Conservation (phyloP, 2,329 filamentous ascomycete genomes). For the Dothiorella sarmentorum region DNA sequence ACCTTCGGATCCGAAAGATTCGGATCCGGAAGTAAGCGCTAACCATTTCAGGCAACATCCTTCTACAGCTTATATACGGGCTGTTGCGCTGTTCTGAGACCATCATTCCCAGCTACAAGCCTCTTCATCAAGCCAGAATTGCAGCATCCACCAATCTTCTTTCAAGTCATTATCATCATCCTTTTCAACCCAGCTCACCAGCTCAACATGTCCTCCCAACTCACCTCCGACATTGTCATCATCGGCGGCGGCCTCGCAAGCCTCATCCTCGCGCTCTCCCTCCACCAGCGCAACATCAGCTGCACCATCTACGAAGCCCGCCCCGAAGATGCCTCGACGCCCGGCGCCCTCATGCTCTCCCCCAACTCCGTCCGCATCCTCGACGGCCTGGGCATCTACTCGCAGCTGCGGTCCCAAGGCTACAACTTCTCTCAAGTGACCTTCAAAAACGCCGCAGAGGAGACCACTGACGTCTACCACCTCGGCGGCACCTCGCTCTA, state of each 20-base stretch:
- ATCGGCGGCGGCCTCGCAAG: conserved; percentile 48
- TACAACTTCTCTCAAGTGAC: conserved; percentile 51
- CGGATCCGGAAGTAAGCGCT: not conserved
- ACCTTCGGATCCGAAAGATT: not conserved
- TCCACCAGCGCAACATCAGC: conserved; percentile 51
- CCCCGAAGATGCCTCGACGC: conserved; percentile 19
- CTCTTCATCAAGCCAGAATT: not conserved
- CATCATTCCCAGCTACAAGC: not conserved
- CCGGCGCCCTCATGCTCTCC: conserved; percentile 56
- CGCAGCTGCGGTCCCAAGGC: conserved; percentile 41
- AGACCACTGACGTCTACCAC: conserved; percentile 40
- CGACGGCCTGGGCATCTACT: conserved; percentile 48
- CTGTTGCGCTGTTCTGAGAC: too few species aligned
- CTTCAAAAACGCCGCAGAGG: conserved; percentile 43
- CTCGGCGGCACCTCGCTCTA: conserved; percentile 50
- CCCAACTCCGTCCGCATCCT: conserved; percentile 56
- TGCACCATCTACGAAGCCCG: conserved; percentile 34
- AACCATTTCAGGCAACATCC: not conserved
- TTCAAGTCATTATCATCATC: too few species aligned
- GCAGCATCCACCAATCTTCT: not conserved
- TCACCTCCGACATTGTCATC: conserved; percentile 38
- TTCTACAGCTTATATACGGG: not conserved
- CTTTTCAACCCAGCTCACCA: too few species aligned
- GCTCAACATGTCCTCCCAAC: not conserved
- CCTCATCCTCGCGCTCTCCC: conserved; percentile 53